Conservation (phyloP, 345 rosid species). For the Dipteronia sinensis region DNA sequence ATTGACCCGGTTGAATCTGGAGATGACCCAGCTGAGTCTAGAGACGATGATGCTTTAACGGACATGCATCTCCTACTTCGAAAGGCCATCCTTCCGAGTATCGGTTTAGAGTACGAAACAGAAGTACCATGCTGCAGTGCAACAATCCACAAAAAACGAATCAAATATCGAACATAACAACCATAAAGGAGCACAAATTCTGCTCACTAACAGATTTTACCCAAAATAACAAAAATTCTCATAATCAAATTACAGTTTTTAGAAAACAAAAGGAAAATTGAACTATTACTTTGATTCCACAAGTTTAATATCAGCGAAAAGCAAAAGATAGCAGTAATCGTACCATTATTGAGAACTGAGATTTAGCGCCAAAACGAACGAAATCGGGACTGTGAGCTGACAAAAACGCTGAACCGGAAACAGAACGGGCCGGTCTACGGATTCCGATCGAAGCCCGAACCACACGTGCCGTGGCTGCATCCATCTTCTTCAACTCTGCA, state of each 20-base stretch:
- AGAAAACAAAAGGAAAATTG: neutral
- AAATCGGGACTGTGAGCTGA: constrained; percentile 38
- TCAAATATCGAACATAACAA: constrained; percentile 1
- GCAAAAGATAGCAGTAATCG: neutral
- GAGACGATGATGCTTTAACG: constrained; percentile 55
- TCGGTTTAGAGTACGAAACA: constrained; percentile 31
- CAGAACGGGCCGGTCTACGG: constrained; percentile 28
- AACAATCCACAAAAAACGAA: constrained; percentile 7
- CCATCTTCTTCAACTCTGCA: constrained; percentile 38
- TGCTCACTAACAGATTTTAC: too few relatives aligned
- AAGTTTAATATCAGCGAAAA: neutral
- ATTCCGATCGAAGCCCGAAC: constrained; percentile 35
- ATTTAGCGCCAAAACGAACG: constrained; percentile 33
- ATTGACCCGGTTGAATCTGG: constrained; percentile 50
- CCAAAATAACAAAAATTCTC: too few relatives aligned
- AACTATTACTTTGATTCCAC: neutral
- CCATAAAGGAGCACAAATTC: too few relatives aligned
- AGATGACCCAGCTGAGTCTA: constrained; percentile 51
- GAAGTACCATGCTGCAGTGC: constrained; percentile 42
- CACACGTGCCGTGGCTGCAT: constrained; percentile 43
- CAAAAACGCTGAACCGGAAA: constrained; percentile 39
- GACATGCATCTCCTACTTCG: constrained; percentile 45
- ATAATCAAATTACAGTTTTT: neutral
- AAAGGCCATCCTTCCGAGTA: constrained; percentile 27
- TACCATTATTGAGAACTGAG: constrained; percentile 39